phyloP scores from a whole-genome alignment of 2,329 filamentous ascomycete species.

The Pseudocercospora eumusae region DNA sequence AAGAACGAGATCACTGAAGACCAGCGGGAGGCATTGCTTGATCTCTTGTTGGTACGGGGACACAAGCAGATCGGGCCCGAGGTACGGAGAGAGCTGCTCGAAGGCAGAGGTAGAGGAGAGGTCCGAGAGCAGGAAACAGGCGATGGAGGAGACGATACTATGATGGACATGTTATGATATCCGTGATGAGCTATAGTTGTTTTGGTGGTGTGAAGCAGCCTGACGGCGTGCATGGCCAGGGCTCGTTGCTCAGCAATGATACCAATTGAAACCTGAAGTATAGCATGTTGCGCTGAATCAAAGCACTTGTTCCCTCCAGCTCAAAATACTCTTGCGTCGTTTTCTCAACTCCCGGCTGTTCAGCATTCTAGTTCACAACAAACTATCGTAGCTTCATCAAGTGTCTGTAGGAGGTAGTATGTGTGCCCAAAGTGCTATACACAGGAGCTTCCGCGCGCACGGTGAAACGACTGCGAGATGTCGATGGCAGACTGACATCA shows the following conservation, averaged over 20 bases:
- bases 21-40: slow-evolving; percentile 85
- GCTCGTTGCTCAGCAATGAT: background rate
- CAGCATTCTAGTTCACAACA: too few species aligned
- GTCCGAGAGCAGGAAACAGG: slow-evolving; percentile 60
- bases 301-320: background rate
- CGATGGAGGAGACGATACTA: slow-evolving; percentile 80
- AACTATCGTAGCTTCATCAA: background rate
- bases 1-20: slow-evolving; percentile 96
- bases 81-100: slow-evolving; percentile 82
- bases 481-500: slow-evolving; percentile 2
- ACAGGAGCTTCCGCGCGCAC: background rate
- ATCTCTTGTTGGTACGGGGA: slow-evolving; percentile 79
- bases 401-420: background rate
- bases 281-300: background rate
- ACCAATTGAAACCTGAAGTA: background rate
- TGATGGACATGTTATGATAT: slow-evolving; percentile 58
- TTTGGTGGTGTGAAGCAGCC: background rate
- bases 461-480: slow-evolving; percentile 1
- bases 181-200: background rate
- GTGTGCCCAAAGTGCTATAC: background rate
- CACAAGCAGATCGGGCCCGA: slow-evolving; percentile 90
- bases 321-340: background rate
- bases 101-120: slow-evolving; percentile 81
- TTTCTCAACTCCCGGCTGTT: too few species aligned
- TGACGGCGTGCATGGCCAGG: background rate